phyloP scores from a whole-genome alignment of 768 basidiomycete species.

The Tricholoma bakamatsutake region DNA sequence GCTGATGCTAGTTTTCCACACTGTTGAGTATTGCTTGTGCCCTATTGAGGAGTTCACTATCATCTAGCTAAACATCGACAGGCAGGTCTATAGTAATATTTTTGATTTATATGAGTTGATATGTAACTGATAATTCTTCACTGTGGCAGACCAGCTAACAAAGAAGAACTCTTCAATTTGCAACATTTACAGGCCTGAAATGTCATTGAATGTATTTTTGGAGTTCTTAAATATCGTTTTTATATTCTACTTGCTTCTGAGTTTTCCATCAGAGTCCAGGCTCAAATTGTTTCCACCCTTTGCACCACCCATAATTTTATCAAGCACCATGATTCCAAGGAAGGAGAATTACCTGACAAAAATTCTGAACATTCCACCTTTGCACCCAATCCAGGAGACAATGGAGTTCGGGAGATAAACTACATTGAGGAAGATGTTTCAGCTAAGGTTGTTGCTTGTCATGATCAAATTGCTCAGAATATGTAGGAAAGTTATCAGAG shows the following conservation, averaged over 20 bases:
- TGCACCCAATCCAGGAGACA: no score
- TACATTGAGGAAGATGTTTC: no score
- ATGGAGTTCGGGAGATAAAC: no score
- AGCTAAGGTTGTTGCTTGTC: no score
- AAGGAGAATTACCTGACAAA: background rate
- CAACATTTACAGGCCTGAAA: background rate
- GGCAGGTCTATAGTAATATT: no score
- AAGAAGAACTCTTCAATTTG: slow-evolving; percentile 32
- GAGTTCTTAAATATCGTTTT: slow-evolving; percentile 10
- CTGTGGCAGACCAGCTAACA: slow-evolving; percentile 24
- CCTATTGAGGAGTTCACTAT: slow-evolving; percentile 29
- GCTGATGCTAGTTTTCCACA: slow-evolving; percentile 8
- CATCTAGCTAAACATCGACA: slow-evolving; percentile 19
- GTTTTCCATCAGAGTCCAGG: background rate
- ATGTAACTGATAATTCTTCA: background rate
- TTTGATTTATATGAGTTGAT: background rate
- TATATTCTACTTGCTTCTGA: background rate
- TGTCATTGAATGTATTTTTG: no score
- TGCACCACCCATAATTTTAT: background rate
- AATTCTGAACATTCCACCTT: background rate
- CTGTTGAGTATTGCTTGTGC: slow-evolving; percentile 26
- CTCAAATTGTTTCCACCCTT: no score
- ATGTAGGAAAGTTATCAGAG: no score
- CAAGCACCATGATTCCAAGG: background rate
- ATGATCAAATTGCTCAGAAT: no score